Conservation (phyloP, 108 stramenopile genomes). For the Craspedostauros australis region DNA sequence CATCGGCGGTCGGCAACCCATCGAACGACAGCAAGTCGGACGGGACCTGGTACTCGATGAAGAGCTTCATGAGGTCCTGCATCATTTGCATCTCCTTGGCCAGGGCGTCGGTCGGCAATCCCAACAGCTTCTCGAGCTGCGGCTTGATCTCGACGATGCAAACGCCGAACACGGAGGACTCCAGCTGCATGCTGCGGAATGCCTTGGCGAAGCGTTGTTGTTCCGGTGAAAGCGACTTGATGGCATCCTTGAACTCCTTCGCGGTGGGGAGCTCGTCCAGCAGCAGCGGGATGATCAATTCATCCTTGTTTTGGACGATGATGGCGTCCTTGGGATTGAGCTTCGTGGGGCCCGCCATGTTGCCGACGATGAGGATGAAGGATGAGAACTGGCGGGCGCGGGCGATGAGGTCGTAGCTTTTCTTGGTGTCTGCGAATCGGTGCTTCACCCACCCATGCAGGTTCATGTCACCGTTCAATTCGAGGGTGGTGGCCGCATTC, state of each 20-base stretch:
- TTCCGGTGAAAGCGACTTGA: slow-evolving; percentile 76
- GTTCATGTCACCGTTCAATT: slow-evolving; percentile 55
- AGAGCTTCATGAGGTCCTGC: slow-evolving; percentile 74
- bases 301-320: slow-evolving; percentile 87
- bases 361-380: slow-evolving; percentile 75
- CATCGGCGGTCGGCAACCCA: slow-evolving; percentile 15
- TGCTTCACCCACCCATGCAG: slow-evolving; percentile 70
- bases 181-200: slow-evolving; percentile 80
- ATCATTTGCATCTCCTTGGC: slow-evolving; percentile 86
- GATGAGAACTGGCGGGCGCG: slow-evolving; percentile 78
- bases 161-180: slow-evolving; percentile 73
- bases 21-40: slow-evolving; percentile 81
- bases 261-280: slow-evolving; percentile 80
- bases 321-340: slow-evolving; percentile 82
- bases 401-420: slow-evolving; percentile 25
- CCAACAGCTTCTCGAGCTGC: slow-evolving; percentile 72
- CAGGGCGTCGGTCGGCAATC: slow-evolving; percentile 56
- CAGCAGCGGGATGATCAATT: slow-evolving; percentile 71
- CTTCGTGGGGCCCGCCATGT: slow-evolving; percentile 45
- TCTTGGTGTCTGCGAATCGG: slow-evolving; percentile 17
- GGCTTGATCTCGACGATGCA: slow-evolving; percentile 83
- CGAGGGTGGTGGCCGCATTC: slow-evolving; percentile 38
- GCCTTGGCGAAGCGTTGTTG: slow-evolving; percentile 82
- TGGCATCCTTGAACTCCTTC: slow-evolving; percentile 87
- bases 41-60: slow-evolving; percentile 86